phyloP scores from a whole-genome alignment of 2,329 filamentous ascomycete species.

The Neophaeococcomyces mojaviensis region DNA sequence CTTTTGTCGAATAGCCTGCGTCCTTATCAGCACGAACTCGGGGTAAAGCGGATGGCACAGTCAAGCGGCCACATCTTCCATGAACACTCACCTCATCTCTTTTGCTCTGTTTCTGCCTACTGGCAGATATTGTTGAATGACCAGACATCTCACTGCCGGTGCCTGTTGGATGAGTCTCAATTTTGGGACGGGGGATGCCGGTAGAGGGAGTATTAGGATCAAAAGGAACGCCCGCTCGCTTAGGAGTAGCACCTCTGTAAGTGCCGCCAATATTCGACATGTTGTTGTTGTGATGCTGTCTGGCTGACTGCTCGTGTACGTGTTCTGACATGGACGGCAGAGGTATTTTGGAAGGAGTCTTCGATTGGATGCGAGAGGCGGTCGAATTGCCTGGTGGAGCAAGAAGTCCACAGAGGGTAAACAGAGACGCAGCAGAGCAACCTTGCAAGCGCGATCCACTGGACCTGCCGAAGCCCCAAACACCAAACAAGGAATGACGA shows the following conservation, averaged over 20 bases:
- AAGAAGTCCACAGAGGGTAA: no score
- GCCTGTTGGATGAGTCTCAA: slow-evolving; percentile 37
- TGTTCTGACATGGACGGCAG: not conserved
- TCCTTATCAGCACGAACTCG: slow-evolving; percentile 19
- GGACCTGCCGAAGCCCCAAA: no score
- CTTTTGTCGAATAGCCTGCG: slow-evolving; percentile 87
- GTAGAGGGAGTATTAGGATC: slow-evolving; percentile 46
- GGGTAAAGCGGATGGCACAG: slow-evolving; percentile 10
- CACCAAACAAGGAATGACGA: no score
- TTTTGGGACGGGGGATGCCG: slow-evolving; percentile 53
- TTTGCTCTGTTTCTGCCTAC: slow-evolving; percentile 92
- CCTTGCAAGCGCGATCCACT: no score
- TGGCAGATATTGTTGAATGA: slow-evolving; percentile 73
- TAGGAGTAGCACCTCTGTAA: slow-evolving; percentile 49
- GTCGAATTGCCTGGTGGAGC: no score
- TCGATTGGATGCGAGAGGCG: no score
- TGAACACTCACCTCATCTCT: slow-evolving; percentile 95
- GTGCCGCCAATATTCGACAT: slow-evolving; percentile 38
- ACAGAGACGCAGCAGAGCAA: no score
- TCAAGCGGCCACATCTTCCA: no score
- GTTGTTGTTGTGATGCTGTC: slow-evolving; percentile 6
- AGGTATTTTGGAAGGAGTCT: no score
- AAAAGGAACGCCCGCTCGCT: slow-evolving; percentile 48
- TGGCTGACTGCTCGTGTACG: slow-evolving; percentile 1
- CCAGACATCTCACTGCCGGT: slow-evolving; percentile 46